Evolutionary conservation across 306 rosid genomes (phyloP).

Genomic region (Fagus crenata): DNA sequence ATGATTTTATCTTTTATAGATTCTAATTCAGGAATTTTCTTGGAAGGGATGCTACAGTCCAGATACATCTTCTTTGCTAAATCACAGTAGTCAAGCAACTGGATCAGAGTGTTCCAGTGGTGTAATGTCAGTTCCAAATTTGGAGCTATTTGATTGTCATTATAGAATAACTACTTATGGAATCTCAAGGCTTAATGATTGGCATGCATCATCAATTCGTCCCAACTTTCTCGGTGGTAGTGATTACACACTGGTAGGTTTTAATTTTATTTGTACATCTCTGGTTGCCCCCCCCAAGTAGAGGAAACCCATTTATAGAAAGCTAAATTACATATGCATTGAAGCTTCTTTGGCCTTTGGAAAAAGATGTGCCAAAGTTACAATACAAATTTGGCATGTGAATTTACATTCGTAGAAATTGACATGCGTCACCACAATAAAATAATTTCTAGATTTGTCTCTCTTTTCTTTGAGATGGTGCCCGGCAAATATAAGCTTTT

Average conservation of each 20-base stretch:
- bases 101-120: conserved; percentile 14
- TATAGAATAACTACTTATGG: conserved; percentile 28
- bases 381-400: not conserved
- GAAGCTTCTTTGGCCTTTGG: not conserved
- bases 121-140: conserved; percentile 6
- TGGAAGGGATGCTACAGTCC: conserved; percentile 18
- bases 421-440: not conserved
- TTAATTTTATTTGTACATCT: not conserved
- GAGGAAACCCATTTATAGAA: not conserved
- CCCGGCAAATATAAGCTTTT: too few relatives aligned
- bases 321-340: not conserved
- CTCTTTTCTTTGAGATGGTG: too few relatives aligned
- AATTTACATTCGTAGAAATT: not conserved
- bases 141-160: conserved; percentile 19
- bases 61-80: conserved; percentile 36
- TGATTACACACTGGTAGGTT: conserved; percentile 30
- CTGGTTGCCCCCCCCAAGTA: not conserved
- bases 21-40: not conserved
- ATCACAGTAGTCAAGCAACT: conserved; percentile 7
- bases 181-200: conserved; percentile 30
- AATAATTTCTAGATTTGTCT: not conserved
- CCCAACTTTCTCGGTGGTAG: conserved; percentile 31
- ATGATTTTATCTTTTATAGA: not conserved
- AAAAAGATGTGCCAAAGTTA: not conserved
- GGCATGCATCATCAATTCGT: conserved; percentile 37